These are phyloP conservation scores for Crithidia acanthocephali DNA, from an alignment of 208 protist genomes.

Conservation along the genomic window DNA sequence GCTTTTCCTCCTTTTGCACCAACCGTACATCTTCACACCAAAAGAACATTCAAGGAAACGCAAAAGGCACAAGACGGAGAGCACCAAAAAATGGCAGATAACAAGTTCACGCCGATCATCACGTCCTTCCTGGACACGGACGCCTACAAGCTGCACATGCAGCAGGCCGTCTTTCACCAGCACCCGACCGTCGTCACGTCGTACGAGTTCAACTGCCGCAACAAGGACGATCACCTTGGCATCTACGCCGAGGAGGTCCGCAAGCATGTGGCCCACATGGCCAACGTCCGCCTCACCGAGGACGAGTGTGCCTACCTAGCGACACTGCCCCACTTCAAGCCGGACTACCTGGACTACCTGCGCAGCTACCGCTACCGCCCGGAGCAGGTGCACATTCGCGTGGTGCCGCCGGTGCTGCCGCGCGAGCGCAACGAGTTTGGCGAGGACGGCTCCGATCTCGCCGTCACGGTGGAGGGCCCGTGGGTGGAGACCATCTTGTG, in stretches of 20 bases:
- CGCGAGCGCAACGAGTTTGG: constrained; percentile 32
- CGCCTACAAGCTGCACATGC: constrained; percentile 92
- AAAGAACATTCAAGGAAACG: too few species aligned
- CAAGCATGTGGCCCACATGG: constrained; percentile 60
- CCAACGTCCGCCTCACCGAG: constrained; percentile 50
- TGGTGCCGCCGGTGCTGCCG: constrained; percentile 39
- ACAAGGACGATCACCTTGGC: constrained; percentile 77
- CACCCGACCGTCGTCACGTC: constrained; percentile 46
- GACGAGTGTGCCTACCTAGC: constrained; percentile 77
- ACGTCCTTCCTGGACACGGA: constrained; percentile 88
- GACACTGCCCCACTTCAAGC: constrained; percentile 69
- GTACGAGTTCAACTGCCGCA: constrained; percentile 83
- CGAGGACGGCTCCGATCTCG: constrained; percentile 55
- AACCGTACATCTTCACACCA: too few species aligned
- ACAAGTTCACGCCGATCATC: constrained; percentile 65
- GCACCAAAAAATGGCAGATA: constrained; percentile 23
- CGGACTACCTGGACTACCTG: constrained; percentile 85
- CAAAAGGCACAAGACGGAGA: not conserved
- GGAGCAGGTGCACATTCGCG: constrained; percentile 68
- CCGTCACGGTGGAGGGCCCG: constrained; percentile 70
- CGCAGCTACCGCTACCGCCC: constrained; percentile 80
- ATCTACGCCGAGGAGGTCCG: constrained; percentile 63
- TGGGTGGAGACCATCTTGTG: constrained; percentile 92
- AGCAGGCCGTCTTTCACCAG: constrained; percentile 87
- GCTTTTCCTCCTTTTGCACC: too few species aligned